Evolutionary conservation across 2,329 filamentous ascomycete species (phyloP), one percentile per base, ranked within the genome.

Genomic region (Colletotrichum acutatum): DNA sequence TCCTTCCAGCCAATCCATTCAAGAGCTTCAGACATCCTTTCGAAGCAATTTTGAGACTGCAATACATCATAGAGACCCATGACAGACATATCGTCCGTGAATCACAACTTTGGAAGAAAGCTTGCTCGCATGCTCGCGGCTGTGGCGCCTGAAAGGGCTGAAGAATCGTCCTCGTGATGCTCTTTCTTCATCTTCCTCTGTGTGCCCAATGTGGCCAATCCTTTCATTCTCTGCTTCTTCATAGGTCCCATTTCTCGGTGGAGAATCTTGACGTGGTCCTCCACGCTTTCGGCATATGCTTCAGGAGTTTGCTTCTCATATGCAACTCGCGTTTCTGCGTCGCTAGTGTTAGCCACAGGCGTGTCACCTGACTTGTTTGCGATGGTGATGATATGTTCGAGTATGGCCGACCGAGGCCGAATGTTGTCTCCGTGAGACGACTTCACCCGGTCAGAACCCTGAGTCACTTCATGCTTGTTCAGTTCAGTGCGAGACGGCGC

Each of bases 221-320:
- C 61, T 28, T 22, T 34, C 28, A 42, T 42, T 53, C 37, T 19
- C 22, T 22, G 32, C 61, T 37, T 66, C 22, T 58, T 32, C 19
- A 58, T 52, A 7, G 61, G 61, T 2, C 67, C 67, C 16, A 42
- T 58, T 8, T 22, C 34, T 57, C 61, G 46, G n/a, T 49, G 37
- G 8, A 56, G 53, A 24, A 22, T 52, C 52, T 69, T 66, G 5
- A 58, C 53, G 65, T 66, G 37, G 5, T 69, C 34, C 12, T 42
- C 24, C 9, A 53, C 22, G 37, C 28, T 58, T 34, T 34, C 11
- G 5, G 34, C 30, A 34, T 59, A 69, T 1, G 19, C 22, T 16
- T 53, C 30, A 6, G 24, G 11, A 5, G 28, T 63, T 16, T 53
- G 24, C 8, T 11, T 8, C 32, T 14, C 28, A 63, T 63, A 30